Evolutionary conservation across 2,329 filamentous ascomycete genomes (phyloP).

Genomic region (Aspergillus tubingensis): DNA sequence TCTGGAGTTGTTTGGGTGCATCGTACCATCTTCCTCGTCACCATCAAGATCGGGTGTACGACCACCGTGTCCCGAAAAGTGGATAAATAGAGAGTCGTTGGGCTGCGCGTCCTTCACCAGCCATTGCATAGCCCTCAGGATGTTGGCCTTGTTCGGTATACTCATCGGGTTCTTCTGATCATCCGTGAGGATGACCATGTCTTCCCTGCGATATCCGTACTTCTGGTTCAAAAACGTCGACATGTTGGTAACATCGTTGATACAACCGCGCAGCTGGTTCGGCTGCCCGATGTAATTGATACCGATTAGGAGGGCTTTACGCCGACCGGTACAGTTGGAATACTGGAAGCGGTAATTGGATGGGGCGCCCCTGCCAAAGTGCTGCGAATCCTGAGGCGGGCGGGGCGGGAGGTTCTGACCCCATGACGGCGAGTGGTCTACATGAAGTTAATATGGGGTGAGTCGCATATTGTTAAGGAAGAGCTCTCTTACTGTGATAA

Average conservation of each 20-base stretch:
- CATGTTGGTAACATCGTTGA: conserved; percentile 98
- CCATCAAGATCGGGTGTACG: conserved; percentile 73
- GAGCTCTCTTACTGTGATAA: conserved; percentile 19
- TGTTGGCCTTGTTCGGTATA: conserved; percentile 92
- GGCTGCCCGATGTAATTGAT: conserved; percentile 96
- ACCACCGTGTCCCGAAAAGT: conserved; percentile 85
- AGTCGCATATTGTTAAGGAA: no score
- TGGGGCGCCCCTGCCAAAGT: conserved; percentile 79
- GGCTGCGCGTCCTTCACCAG: conserved; percentile 90
- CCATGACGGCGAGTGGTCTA: conserved; percentile 55
- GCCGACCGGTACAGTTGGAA: conserved; percentile 81
- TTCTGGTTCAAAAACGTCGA: conserved; percentile 80
- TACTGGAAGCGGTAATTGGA: conserved; percentile 85
- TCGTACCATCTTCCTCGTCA: conserved; percentile 68
- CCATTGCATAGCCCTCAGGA: conserved; percentile 96
- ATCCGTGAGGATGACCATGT: conserved; percentile 96
- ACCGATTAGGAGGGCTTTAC: conserved; percentile 87
- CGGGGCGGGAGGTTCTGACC: conserved; percentile 62
- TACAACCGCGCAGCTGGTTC: conserved; percentile 85
- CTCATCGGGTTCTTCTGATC: conserved; percentile 98
- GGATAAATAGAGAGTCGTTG: conserved; percentile 94
- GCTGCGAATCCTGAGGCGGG: conserved; percentile 67
- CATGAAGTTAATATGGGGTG: conserved; percentile 6
- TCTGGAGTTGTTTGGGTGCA: neutral
- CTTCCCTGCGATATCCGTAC: conserved; percentile 88